These are phyloP conservation scores for Podospora anserina DNA, from an alignment of 495 filamentous ascomycete genomes.

Conservation along the genomic window DNA sequence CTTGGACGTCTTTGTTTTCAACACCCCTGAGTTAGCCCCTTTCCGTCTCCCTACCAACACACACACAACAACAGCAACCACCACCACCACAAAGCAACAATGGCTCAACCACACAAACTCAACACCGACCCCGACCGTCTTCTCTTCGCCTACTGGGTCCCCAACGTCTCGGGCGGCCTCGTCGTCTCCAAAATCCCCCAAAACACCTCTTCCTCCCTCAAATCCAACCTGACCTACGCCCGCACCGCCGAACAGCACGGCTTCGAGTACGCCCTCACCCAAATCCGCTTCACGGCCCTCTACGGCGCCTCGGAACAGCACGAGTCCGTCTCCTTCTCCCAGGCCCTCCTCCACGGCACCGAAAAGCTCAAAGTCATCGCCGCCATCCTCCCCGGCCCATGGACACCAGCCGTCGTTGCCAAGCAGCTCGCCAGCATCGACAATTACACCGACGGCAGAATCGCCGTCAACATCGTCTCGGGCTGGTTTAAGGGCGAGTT, in stretches of 20 bases:
- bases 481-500: slow-evolving; percentile 54
- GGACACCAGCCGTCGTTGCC: slow-evolving; percentile 49
- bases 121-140: slow-evolving; percentile 25
- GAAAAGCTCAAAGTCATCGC: slow-evolving; percentile 46
- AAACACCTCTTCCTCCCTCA: slow-evolving; percentile 44
- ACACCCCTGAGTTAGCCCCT: neutral
- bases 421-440: slow-evolving; percentile 52
- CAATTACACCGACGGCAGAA: slow-evolving; percentile 44
- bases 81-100: neutral
- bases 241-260: slow-evolving; percentile 43
- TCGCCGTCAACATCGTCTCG: slow-evolving; percentile 48
- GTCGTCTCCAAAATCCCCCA: slow-evolving; percentile 51
- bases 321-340: slow-evolving; percentile 49
- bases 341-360: slow-evolving; percentile 45
- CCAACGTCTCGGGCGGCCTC: slow-evolving; percentile 49
- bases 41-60: neutral
- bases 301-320: slow-evolving; percentile 51
- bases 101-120: slow-evolving; percentile 4
- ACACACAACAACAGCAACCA: neutral
- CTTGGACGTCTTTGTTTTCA: neutral
- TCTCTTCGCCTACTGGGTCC: slow-evolving; percentile 45
- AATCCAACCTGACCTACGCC: slow-evolving; percentile 45
- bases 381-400: slow-evolving; percentile 48
- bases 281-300: slow-evolving; percentile 49
- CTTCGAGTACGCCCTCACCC: slow-evolving; percentile 49